These are phyloP conservation scores for Nakazawaea siamensis DNA, from an alignment of 805 yeast species.

Conservation along the genomic window DNA sequence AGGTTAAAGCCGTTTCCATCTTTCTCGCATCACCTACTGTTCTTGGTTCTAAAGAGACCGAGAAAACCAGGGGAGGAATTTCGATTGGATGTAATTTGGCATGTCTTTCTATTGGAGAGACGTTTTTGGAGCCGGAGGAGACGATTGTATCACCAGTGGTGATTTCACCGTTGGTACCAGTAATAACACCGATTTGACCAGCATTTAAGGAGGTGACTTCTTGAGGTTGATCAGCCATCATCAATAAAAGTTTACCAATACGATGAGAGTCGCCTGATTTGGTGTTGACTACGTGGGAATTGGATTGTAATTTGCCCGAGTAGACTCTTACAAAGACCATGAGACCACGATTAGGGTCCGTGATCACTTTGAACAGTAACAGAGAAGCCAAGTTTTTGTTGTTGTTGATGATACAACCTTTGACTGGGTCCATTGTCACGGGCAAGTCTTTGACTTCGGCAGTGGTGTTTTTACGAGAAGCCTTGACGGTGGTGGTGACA, in stretches of 20 bases:
- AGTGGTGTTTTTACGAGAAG: conserved; percentile 14
- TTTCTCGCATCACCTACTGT: conserved; percentile 74
- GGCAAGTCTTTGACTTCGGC: conserved; percentile 15
- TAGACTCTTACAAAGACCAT: conserved; percentile 86
- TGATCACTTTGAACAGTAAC: conserved; percentile 84
- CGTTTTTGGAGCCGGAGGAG: conserved; percentile 38
- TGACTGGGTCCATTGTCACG: conserved; percentile 27
- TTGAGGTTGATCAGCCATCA: conserved; percentile 85
- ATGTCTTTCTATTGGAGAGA: conserved; percentile 28
- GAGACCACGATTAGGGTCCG: conserved; percentile 76
- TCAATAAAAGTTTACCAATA: conserved; percentile 60
- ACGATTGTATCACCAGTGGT: conserved; percentile 89
- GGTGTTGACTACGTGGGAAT: conserved; percentile 57
- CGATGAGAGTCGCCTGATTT: conserved; percentile 60
- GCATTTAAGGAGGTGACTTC: conserved; percentile 54
- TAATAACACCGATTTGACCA: conserved; percentile 90
- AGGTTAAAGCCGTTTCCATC: conserved; percentile 60
- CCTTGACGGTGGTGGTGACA: conserved; percentile 23
- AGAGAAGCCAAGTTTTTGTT: conserved; percentile 63
- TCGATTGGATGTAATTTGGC: conserved; percentile 65
- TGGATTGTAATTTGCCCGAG: conserved; percentile 64
- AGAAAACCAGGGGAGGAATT: conserved; percentile 90
- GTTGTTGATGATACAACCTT: conserved; percentile 45
- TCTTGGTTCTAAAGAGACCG: conserved; percentile 73
- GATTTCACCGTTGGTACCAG: conserved; percentile 59